A percentile compares a stretch with the other conserved stretches of the same genome.
Conservation (phyloP, 2,329 filamentous ascomycete genomes). For the Tricladium varicosporioides region DNA sequence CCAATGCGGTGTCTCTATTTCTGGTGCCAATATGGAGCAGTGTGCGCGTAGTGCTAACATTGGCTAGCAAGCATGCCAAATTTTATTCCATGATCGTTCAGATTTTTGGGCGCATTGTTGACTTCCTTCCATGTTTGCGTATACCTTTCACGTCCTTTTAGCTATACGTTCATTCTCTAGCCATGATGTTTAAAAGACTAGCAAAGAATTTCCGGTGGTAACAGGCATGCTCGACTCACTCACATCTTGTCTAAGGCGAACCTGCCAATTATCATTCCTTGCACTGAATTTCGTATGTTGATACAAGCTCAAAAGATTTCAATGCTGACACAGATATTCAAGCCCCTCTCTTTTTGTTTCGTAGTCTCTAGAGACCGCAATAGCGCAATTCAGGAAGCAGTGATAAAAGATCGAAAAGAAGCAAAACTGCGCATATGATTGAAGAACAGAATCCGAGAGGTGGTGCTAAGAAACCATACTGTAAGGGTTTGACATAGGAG, state of each 20-base stretch:
- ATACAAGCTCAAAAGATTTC: slow-evolving; percentile 12
- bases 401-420: too few species aligned
- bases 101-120: slow-evolving; percentile 12
- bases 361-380: too few species aligned
- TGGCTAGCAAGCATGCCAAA: slow-evolving; percentile 4
- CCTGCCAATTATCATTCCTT: slow-evolving; percentile 20
- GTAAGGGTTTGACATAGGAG: too few species aligned
- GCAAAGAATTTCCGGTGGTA: slow-evolving; percentile 13
- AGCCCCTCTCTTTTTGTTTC: too few species aligned
- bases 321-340: too few species aligned
- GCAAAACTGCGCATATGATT: too few species aligned
- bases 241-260: slow-evolving; percentile 16
- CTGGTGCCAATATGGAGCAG: slow-evolving; percentile 18
- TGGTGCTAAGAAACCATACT: too few species aligned
- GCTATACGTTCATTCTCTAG: not conserved
- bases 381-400: too few species aligned
- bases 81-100: slow-evolving; percentile 14
- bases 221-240: slow-evolving; percentile 14
- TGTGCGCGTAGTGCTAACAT: slow-evolving; percentile 12
- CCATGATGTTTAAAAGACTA: slow-evolving; percentile 9
- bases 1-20: slow-evolving; percentile 10
- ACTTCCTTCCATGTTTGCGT: slow-evolving; percentile 16
- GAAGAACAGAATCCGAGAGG: too few species aligned
- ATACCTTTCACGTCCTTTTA: not conserved
- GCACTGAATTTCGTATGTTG: slow-evolving; percentile 11